Base-by-base conservation (phyloP, 169 alveolate species). In the Eimeria nieschulzi region DNA sequence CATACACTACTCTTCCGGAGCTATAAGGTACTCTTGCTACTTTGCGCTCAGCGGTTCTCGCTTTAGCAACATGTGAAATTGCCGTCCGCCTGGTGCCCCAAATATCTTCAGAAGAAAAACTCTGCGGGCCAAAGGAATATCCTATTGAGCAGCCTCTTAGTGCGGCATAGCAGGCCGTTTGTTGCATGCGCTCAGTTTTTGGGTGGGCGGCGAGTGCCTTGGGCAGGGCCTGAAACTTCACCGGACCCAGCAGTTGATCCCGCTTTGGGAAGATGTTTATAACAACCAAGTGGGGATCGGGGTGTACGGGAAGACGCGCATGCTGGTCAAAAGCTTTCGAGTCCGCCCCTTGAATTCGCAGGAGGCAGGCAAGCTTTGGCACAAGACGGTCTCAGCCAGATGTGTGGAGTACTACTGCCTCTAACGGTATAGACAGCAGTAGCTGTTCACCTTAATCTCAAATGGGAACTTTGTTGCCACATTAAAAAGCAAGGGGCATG, bases 221-320 rank as follows among this genome's bases (percentile, higher is more conserved):
- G 90, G 90, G 8, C n/a, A 61, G 51, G 78, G 63, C 46, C 10
- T 82, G 5, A 82, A 82, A 63, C 90, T 61, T 1, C 53, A 21
- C 21, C 63, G 90, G 63, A 59, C 23, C 64, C 78, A 26, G 76
- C 64, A 59, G 53, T 63, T 33, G 17, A 26, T 82, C 15, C 68
- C 91, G n/a, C 82, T 53, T 12, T 26, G 39, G 23, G 70, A 33
- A 55, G 54, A 33, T 68, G 51, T 51, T 56, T 82, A 82, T 71
- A 59, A 21, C 83, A 39, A 39, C 56, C 70, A 68, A 39, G 82
- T 83, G 26, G 91, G 91, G 33, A 26, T 83, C 54, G 91, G 91
- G 21, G 91, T 83, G 2, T 83, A 83, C 39, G 91, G 91, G 13
- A 83, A 59, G 91, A 83, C 91, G 23, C 91, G 91, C 3, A 73